phyloP scores from a whole-genome alignment of 2,329 filamentous ascomycete species.

The Colletotrichum sp. region DNA sequence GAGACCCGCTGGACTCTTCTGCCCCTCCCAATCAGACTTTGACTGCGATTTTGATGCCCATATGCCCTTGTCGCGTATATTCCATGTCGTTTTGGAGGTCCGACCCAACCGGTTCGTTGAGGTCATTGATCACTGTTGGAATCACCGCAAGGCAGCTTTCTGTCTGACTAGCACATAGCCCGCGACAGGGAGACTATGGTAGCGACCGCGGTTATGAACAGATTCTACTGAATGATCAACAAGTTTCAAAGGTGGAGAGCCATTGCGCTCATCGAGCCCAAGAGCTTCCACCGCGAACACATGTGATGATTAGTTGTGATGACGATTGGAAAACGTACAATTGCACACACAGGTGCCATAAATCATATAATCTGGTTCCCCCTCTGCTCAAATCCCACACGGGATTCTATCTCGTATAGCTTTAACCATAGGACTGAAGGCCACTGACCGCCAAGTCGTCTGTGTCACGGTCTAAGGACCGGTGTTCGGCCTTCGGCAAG shows the following conservation, averaged over 20 bases:
- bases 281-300: neutral
- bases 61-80: neutral
- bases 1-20: neutral
- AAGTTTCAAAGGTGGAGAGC: neutral
- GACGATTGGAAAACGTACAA: neutral
- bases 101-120: neutral
- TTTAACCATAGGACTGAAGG: neutral
- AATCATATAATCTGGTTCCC: neutral
- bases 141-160: neutral
- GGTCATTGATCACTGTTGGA: neutral
- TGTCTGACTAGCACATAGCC: neutral
- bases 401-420: neutral
- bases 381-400: neutral
- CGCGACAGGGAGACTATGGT: rapidly evolving
- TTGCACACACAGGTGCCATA: neutral
- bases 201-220: neutral
- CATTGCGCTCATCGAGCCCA: neutral
- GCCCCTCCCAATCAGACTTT: neutral
- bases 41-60: neutral
- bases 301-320: neutral
- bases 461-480: no score
- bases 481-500: no score
- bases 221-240: neutral
- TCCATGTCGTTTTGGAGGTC: neutral
- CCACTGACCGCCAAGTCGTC: neutral